Base-by-base conservation (phyloP, 2,329 filamentous ascomycete species). In the Calonectria multiphialidica region DNA sequence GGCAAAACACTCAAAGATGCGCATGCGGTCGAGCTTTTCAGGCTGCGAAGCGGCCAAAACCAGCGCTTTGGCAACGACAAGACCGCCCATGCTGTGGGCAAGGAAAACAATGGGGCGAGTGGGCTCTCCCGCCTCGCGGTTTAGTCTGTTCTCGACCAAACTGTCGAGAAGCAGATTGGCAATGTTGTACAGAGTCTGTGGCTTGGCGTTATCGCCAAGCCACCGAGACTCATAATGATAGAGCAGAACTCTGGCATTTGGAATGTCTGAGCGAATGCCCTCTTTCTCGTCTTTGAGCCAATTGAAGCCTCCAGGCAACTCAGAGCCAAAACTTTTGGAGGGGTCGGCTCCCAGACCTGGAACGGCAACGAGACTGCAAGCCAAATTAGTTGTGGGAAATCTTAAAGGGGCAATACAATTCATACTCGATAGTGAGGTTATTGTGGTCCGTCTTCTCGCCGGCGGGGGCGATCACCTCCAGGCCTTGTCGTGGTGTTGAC, bases 311-410 rank as follows among this genome's bases (percentile, higher is more conserved):
- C 67, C 67, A 12, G 67, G 67, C 12, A 53, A 55, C 30, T 70
- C 67, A 9, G 61, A 70, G 49, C 67, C 67, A 35, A 70, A 70
- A 25, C 67, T 70, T 40, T 70, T 70, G 67, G 67, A 70, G n/a
- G 67, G 67, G 33, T 70, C 61, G 13, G 67, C 67, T 59, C 67
- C 67, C 21, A 70, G 61, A 7, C 67, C 67, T 18, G 67, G 67
- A 9, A 70, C 61, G 8, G 67, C 67, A 35, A 70, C 42, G 23
- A 70, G 63, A 28, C 67, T 70, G 13, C 5, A 25, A 8, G 2
- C 15, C 25, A 12, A 10, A 23, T 40, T 65, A 35, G 53, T 23
- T 30, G 42, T 12, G 37, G 16, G 16, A 61, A 33, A 18, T 21
- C 2, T 18, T 6, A 12, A 12, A 1, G 15, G 21, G 33, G 28